Percentiles rank a stretch among this genome's conserved stretches.
Evolutionary conservation across 1,284 basidiomycete genomes (phyloP).

Genomic region (Stereum hirsutum): DNA sequence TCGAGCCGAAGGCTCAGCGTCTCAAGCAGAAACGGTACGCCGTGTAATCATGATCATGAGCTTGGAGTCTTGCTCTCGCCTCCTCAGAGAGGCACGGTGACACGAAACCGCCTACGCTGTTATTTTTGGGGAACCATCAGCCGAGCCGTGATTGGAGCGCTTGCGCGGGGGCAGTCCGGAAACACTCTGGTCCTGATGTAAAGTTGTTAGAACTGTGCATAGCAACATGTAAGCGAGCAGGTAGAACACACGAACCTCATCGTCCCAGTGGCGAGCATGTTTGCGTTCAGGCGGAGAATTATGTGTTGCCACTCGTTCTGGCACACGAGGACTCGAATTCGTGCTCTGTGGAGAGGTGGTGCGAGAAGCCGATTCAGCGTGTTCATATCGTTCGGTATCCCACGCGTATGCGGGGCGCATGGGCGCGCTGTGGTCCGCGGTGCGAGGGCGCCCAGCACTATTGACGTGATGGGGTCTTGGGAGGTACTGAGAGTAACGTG

Average conservation of each 20-base stretch:
- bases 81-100: not conserved
- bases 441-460: conserved; percentile 2
- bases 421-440: conserved; percentile 4
- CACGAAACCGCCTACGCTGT: not conserved
- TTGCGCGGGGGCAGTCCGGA: conserved; percentile 9
- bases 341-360: conserved; percentile 10
- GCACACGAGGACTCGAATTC: conserved; percentile 4
- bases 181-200: not conserved
- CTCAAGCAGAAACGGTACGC: too few relatives aligned
- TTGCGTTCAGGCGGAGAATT: conserved; percentile 10
- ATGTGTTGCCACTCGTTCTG: conserved; percentile 3
- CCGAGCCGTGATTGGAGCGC: conserved; percentile 12
- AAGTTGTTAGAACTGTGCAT: not conserved
- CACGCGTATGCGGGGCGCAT: conserved; percentile 12
- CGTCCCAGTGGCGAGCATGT: conserved; percentile 12
- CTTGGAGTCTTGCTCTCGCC: too few relatives aligned
- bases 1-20: too few relatives aligned
- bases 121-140: conserved; percentile 8
- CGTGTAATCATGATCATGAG: too few relatives aligned
- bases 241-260: conserved; percentile 7
- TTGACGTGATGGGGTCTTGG: conserved; percentile 3
- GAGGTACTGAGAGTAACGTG: conserved; percentile 6
- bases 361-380: conserved; percentile 2
- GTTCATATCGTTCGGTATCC: conserved; percentile 9
- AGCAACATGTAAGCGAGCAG: not conserved